Evolutionary conservation across 345 rosid species (phyloP).

Genomic region (Excoecaria agallocha): DNA sequence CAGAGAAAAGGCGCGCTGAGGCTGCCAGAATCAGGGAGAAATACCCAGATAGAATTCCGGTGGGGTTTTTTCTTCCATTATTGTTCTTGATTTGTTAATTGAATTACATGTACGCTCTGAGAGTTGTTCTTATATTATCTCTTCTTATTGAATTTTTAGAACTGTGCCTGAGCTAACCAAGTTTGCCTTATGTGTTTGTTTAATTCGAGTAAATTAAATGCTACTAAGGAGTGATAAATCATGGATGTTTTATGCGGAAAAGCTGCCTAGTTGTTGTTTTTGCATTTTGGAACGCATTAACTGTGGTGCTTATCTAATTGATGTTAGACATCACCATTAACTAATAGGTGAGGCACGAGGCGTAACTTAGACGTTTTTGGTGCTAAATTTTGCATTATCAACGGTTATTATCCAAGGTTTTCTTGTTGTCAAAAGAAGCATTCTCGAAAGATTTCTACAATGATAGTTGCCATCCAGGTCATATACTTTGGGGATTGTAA

Average conservation of each 20-base stretch:
- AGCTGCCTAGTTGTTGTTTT: neutral
- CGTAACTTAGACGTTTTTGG: neutral
- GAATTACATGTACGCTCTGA: neutral
- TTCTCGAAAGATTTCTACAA: no score
- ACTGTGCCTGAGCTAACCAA: no score
- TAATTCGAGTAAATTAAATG: neutral
- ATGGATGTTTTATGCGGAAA: neutral
- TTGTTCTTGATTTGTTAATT: neutral
- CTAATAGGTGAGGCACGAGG: neutral
- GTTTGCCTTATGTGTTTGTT: neutral
- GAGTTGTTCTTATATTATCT: neutral
- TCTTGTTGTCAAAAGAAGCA: neutral
- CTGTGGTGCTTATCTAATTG: neutral
- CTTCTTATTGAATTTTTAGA: no score
- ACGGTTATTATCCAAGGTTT: neutral
- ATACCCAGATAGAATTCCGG: conserved; percentile 75
- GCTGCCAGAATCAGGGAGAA: conserved; percentile 69
- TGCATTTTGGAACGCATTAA: neutral
- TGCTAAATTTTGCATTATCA: neutral
- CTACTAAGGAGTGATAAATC: neutral
- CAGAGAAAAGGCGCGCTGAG: conserved; percentile 72
- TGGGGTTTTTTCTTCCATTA: conserved; percentile 19
- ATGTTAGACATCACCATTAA: neutral
- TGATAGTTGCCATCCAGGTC: neutral
- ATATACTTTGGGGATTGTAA: neutral